Conservation (phyloP, 805 yeast genomes). For the Cyberlindnera mrakii region DNA sequence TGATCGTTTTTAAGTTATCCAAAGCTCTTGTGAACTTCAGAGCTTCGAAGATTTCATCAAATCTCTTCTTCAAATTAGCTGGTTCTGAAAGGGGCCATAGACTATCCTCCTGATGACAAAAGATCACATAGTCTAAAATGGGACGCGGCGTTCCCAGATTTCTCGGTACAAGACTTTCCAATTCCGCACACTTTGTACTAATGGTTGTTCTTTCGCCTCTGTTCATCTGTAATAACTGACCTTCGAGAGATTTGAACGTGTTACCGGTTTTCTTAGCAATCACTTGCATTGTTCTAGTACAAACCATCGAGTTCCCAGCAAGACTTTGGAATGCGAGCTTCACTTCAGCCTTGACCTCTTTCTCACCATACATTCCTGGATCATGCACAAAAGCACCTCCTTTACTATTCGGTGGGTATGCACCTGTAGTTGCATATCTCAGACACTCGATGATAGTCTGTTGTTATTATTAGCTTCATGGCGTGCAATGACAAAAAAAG, state of each 20-base stretch:
- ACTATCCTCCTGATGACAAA: constrained; percentile 97
- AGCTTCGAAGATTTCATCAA: constrained; percentile 96
- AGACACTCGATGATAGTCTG: constrained; percentile 87
- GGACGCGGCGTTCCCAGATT: constrained; percentile 86
- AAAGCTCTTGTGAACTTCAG: constrained; percentile 86
- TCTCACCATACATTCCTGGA: constrained; percentile 72
- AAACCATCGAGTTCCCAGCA: constrained; percentile 71
- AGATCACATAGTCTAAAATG: constrained; percentile 83
- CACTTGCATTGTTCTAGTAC: constrained; percentile 80
- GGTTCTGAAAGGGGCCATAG: constrained; percentile 97
- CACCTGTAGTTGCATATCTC: constrained; percentile 92
- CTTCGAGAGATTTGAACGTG: constrained; percentile 87
- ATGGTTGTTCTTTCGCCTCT: constrained; percentile 67
- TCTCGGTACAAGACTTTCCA: constrained; percentile 75
- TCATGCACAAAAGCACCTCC: constrained; percentile 97
- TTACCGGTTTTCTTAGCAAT: constrained; percentile 49
- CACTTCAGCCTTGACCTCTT: constrained; percentile 82
- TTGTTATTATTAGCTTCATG: neutral
- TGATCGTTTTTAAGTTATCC: constrained; percentile 66
- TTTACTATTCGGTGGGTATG: constrained; percentile 89
- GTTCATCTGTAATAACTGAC: constrained; percentile 66
- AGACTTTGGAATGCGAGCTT: constrained; percentile 78
- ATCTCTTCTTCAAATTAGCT: constrained; percentile 77
- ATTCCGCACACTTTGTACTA: constrained; percentile 76
- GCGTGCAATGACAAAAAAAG: neutral